Base-by-base conservation (phyloP, 495 filamentous ascomycete species). In the Niebla homalea region DNA sequence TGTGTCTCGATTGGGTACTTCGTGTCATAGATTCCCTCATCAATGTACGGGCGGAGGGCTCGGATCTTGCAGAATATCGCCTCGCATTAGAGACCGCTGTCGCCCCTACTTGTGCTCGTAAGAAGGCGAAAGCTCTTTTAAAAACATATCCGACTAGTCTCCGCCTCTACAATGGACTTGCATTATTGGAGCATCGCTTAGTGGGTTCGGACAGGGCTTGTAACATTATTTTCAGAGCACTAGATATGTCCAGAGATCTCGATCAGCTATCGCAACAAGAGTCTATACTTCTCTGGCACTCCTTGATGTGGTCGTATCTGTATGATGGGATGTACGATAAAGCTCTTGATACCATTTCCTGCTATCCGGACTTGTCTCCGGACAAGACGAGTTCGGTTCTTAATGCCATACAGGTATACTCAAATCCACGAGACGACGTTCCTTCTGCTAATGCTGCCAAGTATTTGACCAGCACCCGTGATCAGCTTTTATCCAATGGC, bases 131-230 rank as follows among this genome's bases (percentile, higher is more conserved):
- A 56, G 65, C 58, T 1, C 63, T 93, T 0, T 61, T 96, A 11
- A 90, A 86, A 58, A 70, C 71, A 46, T 73, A 79, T 52, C 69
- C 78, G 2, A 72, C 79, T 0, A 84, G 75, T 58, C 61, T 86
- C 8, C 66, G 72, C 26, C 66, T 95, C 4, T 95, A 90, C 64
- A 84, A 88, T 57, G 79, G 78, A 0, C 90, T 88, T 54, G 84
- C 83, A 3, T 66, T 88, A 21, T 75, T 87, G 36, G 83, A 94
- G 61, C 76, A 70, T 57, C 70, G 71, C 25, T 74, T 71, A 44
- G 71, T 69, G 0, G 79, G 80, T 43, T 47, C 58, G 0, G 67
- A 72, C 5, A 64, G 73, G 45, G 79, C 85, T 22, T 62, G 74
- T 19, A 74, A 76, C 39, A 76, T 92, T n/a, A 77, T 87, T 59